Conservation (phyloP, 2,329 filamentous ascomycete species). For the Dothideomycetes sp. region DNA sequence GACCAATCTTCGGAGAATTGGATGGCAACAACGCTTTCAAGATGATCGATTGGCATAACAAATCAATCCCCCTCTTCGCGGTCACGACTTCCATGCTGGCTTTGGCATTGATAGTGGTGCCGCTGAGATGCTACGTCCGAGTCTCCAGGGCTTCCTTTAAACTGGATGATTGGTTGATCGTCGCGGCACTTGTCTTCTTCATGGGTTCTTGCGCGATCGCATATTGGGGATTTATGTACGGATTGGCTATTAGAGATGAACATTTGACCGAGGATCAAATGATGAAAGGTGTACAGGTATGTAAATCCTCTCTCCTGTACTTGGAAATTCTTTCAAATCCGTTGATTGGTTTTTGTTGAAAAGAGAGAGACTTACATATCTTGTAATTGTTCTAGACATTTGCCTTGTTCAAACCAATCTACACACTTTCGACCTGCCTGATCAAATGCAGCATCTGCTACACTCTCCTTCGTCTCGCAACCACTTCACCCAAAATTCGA, state of each 20-base stretch:
- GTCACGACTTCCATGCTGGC: slow-evolving; percentile 7
- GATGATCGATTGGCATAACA: slow-evolving; percentile 7
- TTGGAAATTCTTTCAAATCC: no score
- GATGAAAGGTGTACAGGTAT: slow-evolving; percentile 8
- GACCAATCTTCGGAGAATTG: no score
- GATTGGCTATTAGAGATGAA: slow-evolving; percentile 5
- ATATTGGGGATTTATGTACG: slow-evolving; percentile 4
- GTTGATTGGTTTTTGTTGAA: neutral
- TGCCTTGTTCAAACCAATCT: slow-evolving; percentile 7
- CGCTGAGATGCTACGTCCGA: slow-evolving; percentile 5
- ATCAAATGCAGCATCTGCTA: slow-evolving; percentile 11
- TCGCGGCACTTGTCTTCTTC: slow-evolving; percentile 1
- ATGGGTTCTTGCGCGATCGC: slow-evolving; percentile 6
- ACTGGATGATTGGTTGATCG: slow-evolving; percentile 9
- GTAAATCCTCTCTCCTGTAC: no score
- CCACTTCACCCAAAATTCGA: slow-evolving; percentile 1
- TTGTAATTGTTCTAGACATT: neutral
- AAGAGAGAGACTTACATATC: neutral
- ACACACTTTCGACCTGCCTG: slow-evolving; percentile 6
- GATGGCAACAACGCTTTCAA: no score
- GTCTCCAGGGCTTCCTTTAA: slow-evolving; percentile 2
- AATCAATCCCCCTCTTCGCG: slow-evolving; percentile 3
- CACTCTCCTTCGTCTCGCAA: slow-evolving; percentile 6
- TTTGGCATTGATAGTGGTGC: slow-evolving; percentile 3
- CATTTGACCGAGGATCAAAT: neutral